Evolutionary conservation across 371 early-diverging fungal species (phyloP).

Genomic region (Chytridium lagenaria): DNA sequence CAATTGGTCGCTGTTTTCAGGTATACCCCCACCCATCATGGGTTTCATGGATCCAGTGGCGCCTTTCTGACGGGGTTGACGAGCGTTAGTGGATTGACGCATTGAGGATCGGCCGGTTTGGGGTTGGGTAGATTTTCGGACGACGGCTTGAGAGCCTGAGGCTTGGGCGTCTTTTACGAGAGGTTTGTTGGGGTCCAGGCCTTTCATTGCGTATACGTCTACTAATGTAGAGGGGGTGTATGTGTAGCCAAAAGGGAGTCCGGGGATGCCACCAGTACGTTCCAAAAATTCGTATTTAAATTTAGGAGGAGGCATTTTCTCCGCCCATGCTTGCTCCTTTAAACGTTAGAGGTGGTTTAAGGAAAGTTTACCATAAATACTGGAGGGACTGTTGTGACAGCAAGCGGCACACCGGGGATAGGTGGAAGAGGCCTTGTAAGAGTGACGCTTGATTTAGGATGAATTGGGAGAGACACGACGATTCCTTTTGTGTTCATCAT

Average conservation of each 20-base stretch:
- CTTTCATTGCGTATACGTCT: conserved; percentile 44
- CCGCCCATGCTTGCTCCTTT: conserved; percentile 54
- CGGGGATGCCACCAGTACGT: conserved; percentile 52
- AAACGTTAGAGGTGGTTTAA: background rate
- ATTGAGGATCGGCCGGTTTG: background rate
- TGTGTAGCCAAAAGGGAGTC: conserved; percentile 55
- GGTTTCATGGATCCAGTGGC: background rate
- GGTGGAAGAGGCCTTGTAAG: conserved; percentile 52
- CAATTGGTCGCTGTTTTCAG: background rate
- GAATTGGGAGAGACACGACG: conserved; percentile 54
- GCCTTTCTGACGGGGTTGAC: background rate
- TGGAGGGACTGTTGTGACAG: conserved; percentile 56
- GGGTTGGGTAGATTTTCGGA: background rate
- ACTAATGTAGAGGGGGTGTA: conserved; percentile 48
- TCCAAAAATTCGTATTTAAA: conserved; percentile 52
- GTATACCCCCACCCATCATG: background rate
- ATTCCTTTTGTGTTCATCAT: conserved; percentile 54
- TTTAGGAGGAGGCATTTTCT: conserved; percentile 44
- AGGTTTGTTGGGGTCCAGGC: conserved; percentile 24
- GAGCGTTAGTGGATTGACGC: background rate
- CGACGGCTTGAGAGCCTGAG: background rate
- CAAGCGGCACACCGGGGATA: conserved; percentile 59
- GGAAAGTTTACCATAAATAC: conserved; percentile 50
- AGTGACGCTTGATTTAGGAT: conserved; percentile 54
- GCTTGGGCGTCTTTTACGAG: background rate